phyloP scores from a whole-genome alignment of 768 basidiomycete genomes.

The Tricholoma sp. region DNA sequence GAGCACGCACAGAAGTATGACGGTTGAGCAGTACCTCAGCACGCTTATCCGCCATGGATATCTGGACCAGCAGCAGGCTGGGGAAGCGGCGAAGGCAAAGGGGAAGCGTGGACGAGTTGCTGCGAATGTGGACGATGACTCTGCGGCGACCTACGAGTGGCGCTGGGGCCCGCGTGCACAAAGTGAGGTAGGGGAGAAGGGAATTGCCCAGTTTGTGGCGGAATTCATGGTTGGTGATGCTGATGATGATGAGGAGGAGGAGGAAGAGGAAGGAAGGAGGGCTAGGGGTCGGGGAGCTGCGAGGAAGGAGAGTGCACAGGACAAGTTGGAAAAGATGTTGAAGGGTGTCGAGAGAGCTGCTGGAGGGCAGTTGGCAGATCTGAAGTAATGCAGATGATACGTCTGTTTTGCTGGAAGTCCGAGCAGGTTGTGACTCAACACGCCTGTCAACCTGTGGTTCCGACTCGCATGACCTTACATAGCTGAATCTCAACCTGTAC shows the following conservation, averaged over 20 bases:
- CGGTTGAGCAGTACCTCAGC: constrained; percentile 64
- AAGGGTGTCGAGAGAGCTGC: constrained; percentile 59
- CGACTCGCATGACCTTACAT: too few relatives aligned
- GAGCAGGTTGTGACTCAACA: too few relatives aligned
- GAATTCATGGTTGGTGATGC: constrained; percentile 65
- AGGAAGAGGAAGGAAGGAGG: constrained; percentile 5
- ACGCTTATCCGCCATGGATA: constrained; percentile 68
- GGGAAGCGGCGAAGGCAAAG: constrained; percentile 33
- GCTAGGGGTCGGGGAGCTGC: constrained; percentile 9
- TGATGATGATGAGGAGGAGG: constrained; percentile 32
- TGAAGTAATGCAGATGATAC: constrained; percentile 21
- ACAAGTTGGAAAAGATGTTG: constrained; percentile 40
- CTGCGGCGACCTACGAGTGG: constrained; percentile 60
- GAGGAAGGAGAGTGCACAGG: constrained; percentile 25
- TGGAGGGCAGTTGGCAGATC: constrained; percentile 47
- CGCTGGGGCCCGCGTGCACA: constrained; percentile 81
- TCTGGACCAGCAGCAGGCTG: constrained; percentile 61
- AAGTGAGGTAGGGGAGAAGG: constrained; percentile 78
- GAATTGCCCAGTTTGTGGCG: constrained; percentile 68
- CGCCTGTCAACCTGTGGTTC: too few relatives aligned
- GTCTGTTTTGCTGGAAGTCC: too few relatives aligned
- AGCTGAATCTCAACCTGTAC: too few relatives aligned
- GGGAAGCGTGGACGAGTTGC: constrained; percentile 52
- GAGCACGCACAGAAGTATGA: constrained; percentile 43
- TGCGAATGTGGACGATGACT: constrained; percentile 34